A percentile compares a stretch with the other conserved stretches of the same genome.
Evolutionary conservation across 2,329 filamentous ascomycete genomes (phyloP).

Genomic region (Botrytis squamosa): DNA sequence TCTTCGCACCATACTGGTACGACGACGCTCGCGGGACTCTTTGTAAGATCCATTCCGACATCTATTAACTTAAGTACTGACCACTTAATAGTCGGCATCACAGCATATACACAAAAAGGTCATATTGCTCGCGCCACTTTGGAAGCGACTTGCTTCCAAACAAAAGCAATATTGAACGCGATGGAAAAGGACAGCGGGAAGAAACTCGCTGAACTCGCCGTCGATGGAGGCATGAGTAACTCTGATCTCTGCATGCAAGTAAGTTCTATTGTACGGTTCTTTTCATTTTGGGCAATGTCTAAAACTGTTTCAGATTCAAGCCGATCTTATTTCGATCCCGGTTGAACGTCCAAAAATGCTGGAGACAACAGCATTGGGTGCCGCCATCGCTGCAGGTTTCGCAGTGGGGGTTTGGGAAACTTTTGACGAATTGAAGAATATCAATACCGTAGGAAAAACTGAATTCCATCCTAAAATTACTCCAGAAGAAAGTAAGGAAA

Average conservation of each 20-base stretch:
- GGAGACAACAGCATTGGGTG: slow-evolving; percentile 78
- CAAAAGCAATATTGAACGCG: slow-evolving; percentile 69
- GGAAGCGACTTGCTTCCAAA: slow-evolving; percentile 73
- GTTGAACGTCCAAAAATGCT: slow-evolving; percentile 78
- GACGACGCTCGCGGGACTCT: slow-evolving; percentile 72
- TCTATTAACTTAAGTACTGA: slow-evolving; percentile 22
- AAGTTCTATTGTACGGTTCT: slow-evolving; percentile 30
- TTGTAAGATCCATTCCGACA: slow-evolving; percentile 45
- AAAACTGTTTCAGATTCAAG: slow-evolving; percentile 58
- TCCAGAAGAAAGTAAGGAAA: slow-evolving; percentile 42
- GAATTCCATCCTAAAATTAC: slow-evolving; percentile 66
- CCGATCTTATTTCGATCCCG: slow-evolving; percentile 76
- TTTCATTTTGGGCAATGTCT: neutral
- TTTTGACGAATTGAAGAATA: slow-evolving; percentile 68
- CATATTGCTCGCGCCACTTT: slow-evolving; percentile 71
- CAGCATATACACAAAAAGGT: slow-evolving; percentile 66
- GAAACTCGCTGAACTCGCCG: slow-evolving; percentile 60
- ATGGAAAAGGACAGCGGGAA: slow-evolving; percentile 71
- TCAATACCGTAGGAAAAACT: slow-evolving; percentile 68
- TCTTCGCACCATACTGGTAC: slow-evolving; percentile 76
- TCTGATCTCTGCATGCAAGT: slow-evolving; percentile 71
- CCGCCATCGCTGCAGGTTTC: slow-evolving; percentile 79
- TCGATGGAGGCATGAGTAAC: slow-evolving; percentile 73
- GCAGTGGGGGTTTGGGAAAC: slow-evolving; percentile 72
- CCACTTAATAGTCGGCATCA: slow-evolving; percentile 55